Evolutionary conservation across 371 early-diverging fungal genomes (phyloP).

Genomic region (Rhizopus arrhizus): DNA sequence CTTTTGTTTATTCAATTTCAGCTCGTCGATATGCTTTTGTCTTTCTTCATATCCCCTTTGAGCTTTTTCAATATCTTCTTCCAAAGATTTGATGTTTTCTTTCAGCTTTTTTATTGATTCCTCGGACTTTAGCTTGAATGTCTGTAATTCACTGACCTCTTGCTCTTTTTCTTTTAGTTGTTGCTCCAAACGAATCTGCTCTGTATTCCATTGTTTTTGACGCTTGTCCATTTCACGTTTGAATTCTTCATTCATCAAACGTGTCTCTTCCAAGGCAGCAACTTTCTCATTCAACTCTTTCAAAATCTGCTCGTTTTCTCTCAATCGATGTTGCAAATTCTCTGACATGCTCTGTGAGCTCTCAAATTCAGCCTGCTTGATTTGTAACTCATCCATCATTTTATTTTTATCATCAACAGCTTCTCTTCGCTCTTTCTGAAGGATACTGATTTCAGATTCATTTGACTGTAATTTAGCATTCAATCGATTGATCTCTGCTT

Average conservation of each 20-base stretch:
- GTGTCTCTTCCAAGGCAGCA: constrained; percentile 54
- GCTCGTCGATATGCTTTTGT: constrained; percentile 27
- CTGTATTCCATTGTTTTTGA: constrained; percentile 39
- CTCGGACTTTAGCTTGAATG: neutral
- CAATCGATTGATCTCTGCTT: constrained; percentile 33
- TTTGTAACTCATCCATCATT: constrained; percentile 65
- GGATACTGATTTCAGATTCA: constrained; percentile 41
- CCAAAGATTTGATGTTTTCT: constrained; percentile 36
- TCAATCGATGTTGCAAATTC: constrained; percentile 55
- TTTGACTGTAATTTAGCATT: constrained; percentile 35
- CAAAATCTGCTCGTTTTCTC: constrained; percentile 52
- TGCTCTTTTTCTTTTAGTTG: constrained; percentile 21
- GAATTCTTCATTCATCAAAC: constrained; percentile 25
- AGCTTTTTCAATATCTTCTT: constrained; percentile 27
- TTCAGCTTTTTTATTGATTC: neutral
- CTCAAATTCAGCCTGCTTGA: constrained; percentile 73
- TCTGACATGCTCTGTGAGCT: constrained; percentile 66
- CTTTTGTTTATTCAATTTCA: constrained; percentile 37
- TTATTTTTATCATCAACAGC: constrained; percentile 58
- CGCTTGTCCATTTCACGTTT: constrained; percentile 33
- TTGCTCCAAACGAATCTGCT: constrained; percentile 24
- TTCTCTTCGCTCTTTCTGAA: constrained; percentile 48
- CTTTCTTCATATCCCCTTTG: constrained; percentile 35
- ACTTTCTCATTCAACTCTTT: constrained; percentile 57
- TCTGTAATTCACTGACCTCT: constrained; percentile 8